Evolutionary conservation across 169 alveolate genomes (phyloP).

Genomic region (Eimeria falciformis): DNA sequence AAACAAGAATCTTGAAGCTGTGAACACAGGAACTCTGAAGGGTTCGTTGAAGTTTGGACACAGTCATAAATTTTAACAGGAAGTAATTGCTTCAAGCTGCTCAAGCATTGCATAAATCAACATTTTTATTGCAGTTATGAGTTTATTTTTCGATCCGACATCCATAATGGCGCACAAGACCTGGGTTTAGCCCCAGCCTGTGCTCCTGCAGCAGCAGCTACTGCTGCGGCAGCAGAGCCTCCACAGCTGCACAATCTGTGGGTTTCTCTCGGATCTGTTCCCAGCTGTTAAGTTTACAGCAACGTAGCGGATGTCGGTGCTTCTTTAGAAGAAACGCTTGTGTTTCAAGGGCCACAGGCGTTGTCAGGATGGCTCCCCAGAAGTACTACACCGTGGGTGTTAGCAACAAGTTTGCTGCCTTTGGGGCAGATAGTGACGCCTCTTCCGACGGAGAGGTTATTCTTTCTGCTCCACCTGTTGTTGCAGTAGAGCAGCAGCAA

Average conservation of each 20-base stretch:
- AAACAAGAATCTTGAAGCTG: too few relatives aligned
- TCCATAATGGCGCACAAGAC: too few relatives aligned
- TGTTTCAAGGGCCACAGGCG: background rate
- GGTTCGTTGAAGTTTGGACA: too few relatives aligned
- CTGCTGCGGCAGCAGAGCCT: constrained; percentile 8
- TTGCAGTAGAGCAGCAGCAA: constrained; percentile 25
- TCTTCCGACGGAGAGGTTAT: constrained; percentile 41
- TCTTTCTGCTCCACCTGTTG: constrained; percentile 13
- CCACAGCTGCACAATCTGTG: background rate
- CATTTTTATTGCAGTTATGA: too few relatives aligned
- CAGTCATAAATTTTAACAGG: too few relatives aligned
- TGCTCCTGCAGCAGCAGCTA: constrained; percentile 19
- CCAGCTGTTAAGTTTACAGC: too few relatives aligned
- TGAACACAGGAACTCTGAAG: too few relatives aligned
- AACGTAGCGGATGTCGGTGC: constrained; percentile 32
- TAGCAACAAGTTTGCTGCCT: constrained; percentile 52
- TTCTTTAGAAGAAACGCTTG: background rate
- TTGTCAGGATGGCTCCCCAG: constrained; percentile 14
- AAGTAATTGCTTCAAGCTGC: too few relatives aligned
- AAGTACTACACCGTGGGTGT: constrained; percentile 50
- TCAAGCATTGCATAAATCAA: too few relatives aligned
- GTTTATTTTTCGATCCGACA: too few relatives aligned
- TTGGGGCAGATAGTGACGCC: constrained; percentile 44
- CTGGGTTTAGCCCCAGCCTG: background rate
- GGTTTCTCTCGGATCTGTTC: background rate